phyloP scores from a whole-genome alignment of 768 basidiomycete genomes.

The Naganishia kalamii region DNA sequence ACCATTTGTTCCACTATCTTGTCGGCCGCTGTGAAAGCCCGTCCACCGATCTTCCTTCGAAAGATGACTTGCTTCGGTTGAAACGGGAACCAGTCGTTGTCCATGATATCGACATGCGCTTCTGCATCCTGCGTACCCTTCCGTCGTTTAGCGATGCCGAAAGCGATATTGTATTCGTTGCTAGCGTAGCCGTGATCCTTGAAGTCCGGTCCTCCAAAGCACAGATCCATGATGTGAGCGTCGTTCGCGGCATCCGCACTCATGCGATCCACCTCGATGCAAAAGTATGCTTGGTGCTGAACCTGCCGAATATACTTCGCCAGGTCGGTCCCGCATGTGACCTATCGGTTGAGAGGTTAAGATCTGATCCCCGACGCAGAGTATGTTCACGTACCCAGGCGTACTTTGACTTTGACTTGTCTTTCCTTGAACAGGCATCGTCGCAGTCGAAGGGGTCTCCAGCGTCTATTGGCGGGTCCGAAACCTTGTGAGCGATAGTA shows the following conservation, averaged over 20 bases:
- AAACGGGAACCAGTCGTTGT: background rate
- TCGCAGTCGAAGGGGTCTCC: conserved; percentile 9
- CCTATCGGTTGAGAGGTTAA: background rate
- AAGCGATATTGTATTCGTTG: background rate
- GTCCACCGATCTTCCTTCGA: background rate
- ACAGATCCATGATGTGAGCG: too few species aligned
- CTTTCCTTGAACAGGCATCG: background rate
- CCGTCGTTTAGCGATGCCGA: background rate
- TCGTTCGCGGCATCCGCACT: background rate
- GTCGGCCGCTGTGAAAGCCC: background rate
- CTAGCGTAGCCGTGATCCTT: too few species aligned
- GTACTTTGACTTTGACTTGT: background rate
- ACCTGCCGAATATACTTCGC: background rate
- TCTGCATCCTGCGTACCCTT: background rate
- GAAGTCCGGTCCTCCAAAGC: too few species aligned
- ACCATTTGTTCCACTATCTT: background rate
- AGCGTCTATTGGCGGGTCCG: background rate
- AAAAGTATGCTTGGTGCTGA: background rate
- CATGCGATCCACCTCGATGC: background rate
- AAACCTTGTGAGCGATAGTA: too few species aligned
- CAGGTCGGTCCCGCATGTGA: background rate
- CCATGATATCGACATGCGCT: background rate
- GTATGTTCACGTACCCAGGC: background rate
- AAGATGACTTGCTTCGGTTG: background rate
- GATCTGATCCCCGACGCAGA: too few species aligned